phyloP scores from a whole-genome alignment of 495 filamentous ascomycete species.

The Penicillium ucsense region DNA sequence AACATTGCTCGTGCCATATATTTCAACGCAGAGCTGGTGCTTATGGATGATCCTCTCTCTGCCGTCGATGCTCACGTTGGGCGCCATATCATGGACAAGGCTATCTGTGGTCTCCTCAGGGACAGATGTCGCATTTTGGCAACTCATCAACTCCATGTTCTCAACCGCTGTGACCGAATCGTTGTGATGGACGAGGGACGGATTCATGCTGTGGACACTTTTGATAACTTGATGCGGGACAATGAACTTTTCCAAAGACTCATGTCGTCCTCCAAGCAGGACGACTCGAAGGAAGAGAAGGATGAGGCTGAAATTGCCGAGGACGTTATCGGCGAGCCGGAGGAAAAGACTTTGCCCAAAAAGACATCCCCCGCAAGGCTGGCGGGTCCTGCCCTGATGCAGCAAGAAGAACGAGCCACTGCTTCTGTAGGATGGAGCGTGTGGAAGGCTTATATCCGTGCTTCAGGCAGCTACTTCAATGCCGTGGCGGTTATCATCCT shows the following conservation, averaged over 20 bases:
- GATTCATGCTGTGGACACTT: slow-evolving; percentile 78
- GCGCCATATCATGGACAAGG: slow-evolving; percentile 90
- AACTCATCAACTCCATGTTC: slow-evolving; percentile 89
- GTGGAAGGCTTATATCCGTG: slow-evolving; percentile 69
- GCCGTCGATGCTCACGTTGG: slow-evolving; percentile 85
- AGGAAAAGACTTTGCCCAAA: slow-evolving; percentile 45
- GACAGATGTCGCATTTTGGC: slow-evolving; percentile 85
- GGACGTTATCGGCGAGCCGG: slow-evolving; percentile 35
- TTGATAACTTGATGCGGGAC: slow-evolving; percentile 69
- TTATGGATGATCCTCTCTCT: slow-evolving; percentile 79
- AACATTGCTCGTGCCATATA: slow-evolving; percentile 82
- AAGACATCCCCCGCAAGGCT: slow-evolving; percentile 49
- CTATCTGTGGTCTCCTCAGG: slow-evolving; percentile 80
- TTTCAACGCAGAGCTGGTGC: slow-evolving; percentile 67
- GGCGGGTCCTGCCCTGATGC: slow-evolving; percentile 64
- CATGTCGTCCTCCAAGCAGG: slow-evolving; percentile 73
- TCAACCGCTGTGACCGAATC: slow-evolving; percentile 81
- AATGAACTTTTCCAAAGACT: slow-evolving; percentile 66
- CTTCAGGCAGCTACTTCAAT: slow-evolving; percentile 69
- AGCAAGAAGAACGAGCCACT: slow-evolving; percentile 76
- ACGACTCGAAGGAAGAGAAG: slow-evolving; percentile 44
- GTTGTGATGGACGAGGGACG: slow-evolving; percentile 82
- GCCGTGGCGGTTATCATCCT: slow-evolving; percentile 53
- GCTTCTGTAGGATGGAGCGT: slow-evolving; percentile 77
- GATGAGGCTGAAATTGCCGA: slow-evolving; percentile 29